Evolutionary conservation across 352 stramenopile genomes (phyloP), one percentile per base, ranked within the genome.

Genomic region (Globisporangium cederbergense): DNA sequence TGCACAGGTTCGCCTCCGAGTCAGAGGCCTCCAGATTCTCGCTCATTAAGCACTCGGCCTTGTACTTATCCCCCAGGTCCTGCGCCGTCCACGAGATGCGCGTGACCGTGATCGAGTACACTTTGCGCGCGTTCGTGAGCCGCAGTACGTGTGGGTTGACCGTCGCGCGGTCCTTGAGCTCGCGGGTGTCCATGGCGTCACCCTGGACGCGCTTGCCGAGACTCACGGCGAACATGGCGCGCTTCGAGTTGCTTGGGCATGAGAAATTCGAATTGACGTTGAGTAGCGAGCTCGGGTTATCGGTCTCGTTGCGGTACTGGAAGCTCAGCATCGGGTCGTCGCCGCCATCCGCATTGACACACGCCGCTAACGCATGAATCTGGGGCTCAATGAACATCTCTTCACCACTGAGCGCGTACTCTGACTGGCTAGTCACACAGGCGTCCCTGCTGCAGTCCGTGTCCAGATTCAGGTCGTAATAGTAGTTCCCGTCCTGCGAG

Each of bases 61-160:
- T 50, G 36, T 64, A 64, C 46, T 13, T 28, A 1, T 36, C 22
- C 1, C 28, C 11, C 1, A 64, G 49, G 28, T 64, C 46, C 22
- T 49, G 32, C 10, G 32, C 16, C 36, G 34, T 20, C 58, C 58
- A 64, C 2, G 46, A 64, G 8, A 57, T 18, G 20, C 43, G 34
- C 8, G 22, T 40, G 20, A 58, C 32, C 20, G 58, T 64, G 49
- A 64, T 56, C 46, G 58, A 64, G n/a, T 64, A 64, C 46, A 64
- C 45, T 16, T 58, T 64, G 2, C 46, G 58, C 20, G 47, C 30
- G 16, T 64, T 64, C 36, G 56, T 56, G 32, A 64, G 32, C 0
- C 45, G 47, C 18, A 64, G 20, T 6, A 58, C 40, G 30, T 18
- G 30, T n/a, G 34, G 22, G 34, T 64, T n/a, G 18, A 25, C 32